Evolutionary conservation across 2,329 filamentous ascomycete species (phyloP).

Genomic region (Rhexocercosporidium sp.): DNA sequence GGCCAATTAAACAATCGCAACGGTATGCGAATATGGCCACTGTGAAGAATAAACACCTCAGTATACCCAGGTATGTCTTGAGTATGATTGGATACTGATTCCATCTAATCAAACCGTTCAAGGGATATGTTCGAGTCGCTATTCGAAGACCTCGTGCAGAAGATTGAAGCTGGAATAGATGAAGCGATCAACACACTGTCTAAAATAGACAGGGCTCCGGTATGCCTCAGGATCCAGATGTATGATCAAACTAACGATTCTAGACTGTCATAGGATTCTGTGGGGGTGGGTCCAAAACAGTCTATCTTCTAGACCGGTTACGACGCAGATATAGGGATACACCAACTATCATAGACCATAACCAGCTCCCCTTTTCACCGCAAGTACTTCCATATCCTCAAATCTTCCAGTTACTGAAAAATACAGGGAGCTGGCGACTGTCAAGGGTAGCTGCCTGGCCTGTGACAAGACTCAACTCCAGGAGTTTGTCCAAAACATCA

Average conservation of each 20-base stretch:
- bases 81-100: background rate
- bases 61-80: background rate
- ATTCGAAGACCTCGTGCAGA: background rate
- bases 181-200: background rate
- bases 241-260: background rate
- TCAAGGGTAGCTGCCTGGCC: background rate
- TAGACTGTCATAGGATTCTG: background rate
- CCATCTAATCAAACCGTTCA: background rate
- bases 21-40: background rate
- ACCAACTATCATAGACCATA: background rate
- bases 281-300: background rate
- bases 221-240: background rate
- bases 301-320: background rate
- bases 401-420: background rate
- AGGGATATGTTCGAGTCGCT: background rate
- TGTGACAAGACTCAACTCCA: background rate
- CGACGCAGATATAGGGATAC: background rate
- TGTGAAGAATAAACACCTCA: background rate
- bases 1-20: background rate
- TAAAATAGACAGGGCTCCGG: background rate
- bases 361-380: background rate
- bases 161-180: background rate
- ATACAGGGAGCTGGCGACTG: background rate
- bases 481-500: background rate
- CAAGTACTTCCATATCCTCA: background rate